Percentiles rank a stretch among this genome's conserved stretches.
These are phyloP conservation scores for Kwoniella botswanensis DNA, from an alignment of 768 basidiomycete genomes.

Conservation along the genomic window DNA sequence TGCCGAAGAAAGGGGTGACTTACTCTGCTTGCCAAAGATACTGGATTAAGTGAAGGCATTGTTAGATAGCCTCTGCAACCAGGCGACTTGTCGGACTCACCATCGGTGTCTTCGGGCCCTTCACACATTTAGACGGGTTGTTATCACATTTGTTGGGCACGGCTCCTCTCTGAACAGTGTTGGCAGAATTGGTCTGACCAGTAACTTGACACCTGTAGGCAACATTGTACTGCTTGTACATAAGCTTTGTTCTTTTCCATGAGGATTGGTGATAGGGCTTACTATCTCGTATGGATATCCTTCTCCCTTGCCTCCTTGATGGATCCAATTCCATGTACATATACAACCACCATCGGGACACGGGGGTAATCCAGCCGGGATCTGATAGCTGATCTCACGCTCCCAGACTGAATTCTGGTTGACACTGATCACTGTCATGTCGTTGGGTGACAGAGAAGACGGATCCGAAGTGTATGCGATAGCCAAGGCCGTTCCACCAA, in stretches of 20 bases:
- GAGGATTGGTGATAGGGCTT: not conserved
- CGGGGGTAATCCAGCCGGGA: conserved; percentile 71
- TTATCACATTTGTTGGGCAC: conserved; percentile 32
- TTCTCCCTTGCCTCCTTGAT: conserved; percentile 34
- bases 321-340: conserved; percentile 64
- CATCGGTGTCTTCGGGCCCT: conserved; percentile 44
- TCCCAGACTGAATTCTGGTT: conserved; percentile 78
- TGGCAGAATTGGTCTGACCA: conserved; percentile 25
- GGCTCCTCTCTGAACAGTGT: conserved; percentile 20
- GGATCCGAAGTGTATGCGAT: conserved; percentile 77
- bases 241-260: not conserved
- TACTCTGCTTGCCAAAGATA: conserved; percentile 22
- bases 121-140: conserved; percentile 30
- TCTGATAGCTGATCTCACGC: conserved; percentile 71
- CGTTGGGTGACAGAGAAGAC: conserved; percentile 66
- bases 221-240: conserved; percentile 32
- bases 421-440: conserved; percentile 75
- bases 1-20: conserved; percentile 1
- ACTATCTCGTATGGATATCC: conserved; percentile 46
- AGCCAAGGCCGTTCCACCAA: conserved; percentile 63
- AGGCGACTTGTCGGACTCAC: conserved; percentile 57
- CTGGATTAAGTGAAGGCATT: not conserved
- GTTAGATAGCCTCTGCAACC: no score
- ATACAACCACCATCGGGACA: conserved; percentile 69
- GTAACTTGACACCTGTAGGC: conserved; percentile 46